A percentile compares a stretch with the other conserved stretches of the same genome.
phyloP scores from a whole-genome alignment of 768 basidiomycete genomes.

The Lyophyllum shimeji region DNA sequence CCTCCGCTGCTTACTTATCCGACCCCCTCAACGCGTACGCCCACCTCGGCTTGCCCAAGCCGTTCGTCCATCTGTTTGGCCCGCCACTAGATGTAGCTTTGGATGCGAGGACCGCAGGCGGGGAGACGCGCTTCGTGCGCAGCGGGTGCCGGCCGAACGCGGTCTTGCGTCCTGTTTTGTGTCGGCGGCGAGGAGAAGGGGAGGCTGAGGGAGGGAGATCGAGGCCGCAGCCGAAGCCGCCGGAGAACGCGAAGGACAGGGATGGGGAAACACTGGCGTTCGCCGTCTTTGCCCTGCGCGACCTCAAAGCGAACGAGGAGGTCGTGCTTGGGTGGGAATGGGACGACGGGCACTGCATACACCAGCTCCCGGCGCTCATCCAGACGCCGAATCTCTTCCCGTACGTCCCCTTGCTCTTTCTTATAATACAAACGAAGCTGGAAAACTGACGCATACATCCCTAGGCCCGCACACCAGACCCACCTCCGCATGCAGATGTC shows the following conservation, averaged over 20 bases:
- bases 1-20: constrained; percentile 66
- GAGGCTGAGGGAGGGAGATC: constrained; percentile 2
- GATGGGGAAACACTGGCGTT: constrained; percentile 59
- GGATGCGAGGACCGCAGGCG: constrained; percentile 72
- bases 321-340: constrained; percentile 94
- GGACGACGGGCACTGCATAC: constrained; percentile 90
- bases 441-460: background rate
- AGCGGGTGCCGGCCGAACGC: constrained; percentile 69
- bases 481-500: constrained; percentile 67
- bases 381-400: constrained; percentile 54
- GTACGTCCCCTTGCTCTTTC: constrained; percentile 37
- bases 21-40: constrained; percentile 90
- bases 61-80: constrained; percentile 76
- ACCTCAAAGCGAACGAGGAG: constrained; percentile 79
- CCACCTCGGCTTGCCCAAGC: constrained; percentile 81
- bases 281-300: constrained; percentile 76
- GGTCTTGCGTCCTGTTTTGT: constrained; percentile 55
- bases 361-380: constrained; percentile 69
- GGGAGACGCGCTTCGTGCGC: constrained; percentile 59
- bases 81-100: constrained; percentile 77
- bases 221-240: constrained; percentile 6
- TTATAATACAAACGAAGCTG: background rate
- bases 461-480: constrained; percentile 45
- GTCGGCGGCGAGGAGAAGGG: too few relatives aligned
- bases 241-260: constrained; percentile 16